These are phyloP conservation scores for Trichoderma koningiopsis DNA, from an alignment of 2,329 filamentous ascomycete species.

Conservation along the genomic window DNA sequence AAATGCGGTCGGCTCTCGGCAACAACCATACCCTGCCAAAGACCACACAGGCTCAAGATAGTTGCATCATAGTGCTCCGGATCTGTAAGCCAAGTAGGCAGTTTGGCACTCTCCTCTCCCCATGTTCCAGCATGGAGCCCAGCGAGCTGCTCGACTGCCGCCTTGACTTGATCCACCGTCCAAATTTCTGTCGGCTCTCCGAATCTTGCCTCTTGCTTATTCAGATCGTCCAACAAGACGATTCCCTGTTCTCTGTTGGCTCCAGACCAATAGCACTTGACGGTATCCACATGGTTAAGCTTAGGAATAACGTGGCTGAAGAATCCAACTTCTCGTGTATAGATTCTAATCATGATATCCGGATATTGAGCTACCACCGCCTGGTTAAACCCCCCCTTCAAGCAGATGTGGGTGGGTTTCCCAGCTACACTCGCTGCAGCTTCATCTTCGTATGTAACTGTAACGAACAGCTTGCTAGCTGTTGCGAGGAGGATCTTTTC, in stretches of 20 bases:
- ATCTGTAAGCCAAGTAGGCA: conserved; percentile 4
- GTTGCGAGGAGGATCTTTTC: conserved; percentile 6
- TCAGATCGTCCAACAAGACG: neutral
- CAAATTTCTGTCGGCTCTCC: conserved; percentile 1
- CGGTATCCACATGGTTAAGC: neutral
- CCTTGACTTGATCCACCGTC: conserved; percentile 4
- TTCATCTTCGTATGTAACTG: conserved; percentile 4
- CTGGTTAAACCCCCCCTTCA: conserved; percentile 10
- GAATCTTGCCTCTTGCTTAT: neutral
- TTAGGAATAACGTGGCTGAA: neutral
- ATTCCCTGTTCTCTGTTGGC: conserved; percentile 2
- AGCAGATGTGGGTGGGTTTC: neutral
- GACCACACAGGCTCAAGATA: neutral
- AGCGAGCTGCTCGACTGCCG: conserved; percentile 9
- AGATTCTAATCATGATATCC: conserved; percentile 3
- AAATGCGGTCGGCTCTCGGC: conserved; percentile 3
- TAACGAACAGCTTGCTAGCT: conserved; percentile 11
- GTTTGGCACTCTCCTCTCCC: neutral
- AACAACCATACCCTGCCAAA: conserved; percentile 1
- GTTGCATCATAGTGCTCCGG: conserved; percentile 2
- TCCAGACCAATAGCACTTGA: conserved; percentile 1
- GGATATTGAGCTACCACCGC: conserved; percentile 7
- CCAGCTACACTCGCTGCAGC: neutral
- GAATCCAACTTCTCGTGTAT: conserved; percentile 9
- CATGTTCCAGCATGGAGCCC: conserved; percentile 5